phyloP scores from a whole-genome alignment of 2,329 filamentous ascomycete species.

The Aspergillus sergii region DNA sequence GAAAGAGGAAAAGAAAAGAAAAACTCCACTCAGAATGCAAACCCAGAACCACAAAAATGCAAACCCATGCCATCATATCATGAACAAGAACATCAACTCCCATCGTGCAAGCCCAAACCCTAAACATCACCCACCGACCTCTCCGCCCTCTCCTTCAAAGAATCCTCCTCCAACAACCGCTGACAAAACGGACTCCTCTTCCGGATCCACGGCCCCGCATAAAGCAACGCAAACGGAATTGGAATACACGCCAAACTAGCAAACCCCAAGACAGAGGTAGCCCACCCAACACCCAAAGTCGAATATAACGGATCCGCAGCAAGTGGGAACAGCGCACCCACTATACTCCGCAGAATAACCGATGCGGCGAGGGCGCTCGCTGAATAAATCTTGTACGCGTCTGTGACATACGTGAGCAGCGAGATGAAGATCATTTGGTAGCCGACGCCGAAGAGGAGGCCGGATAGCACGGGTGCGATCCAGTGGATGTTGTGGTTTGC shows the following conservation, averaged over 20 bases:
- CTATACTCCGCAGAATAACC: slow-evolving; percentile 52
- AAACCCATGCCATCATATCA: neutral
- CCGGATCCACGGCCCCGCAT: slow-evolving; percentile 30
- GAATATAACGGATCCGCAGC: slow-evolving; percentile 43
- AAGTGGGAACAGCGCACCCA: slow-evolving; percentile 61
- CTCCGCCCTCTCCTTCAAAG: slow-evolving; percentile 4
- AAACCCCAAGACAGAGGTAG: slow-evolving; percentile 45
- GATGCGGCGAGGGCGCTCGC: slow-evolving; percentile 59
- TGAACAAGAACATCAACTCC: neutral
- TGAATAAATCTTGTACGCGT: slow-evolving; percentile 68
- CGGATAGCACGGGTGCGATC: slow-evolving; percentile 61
- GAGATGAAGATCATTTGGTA: slow-evolving; percentile 67
- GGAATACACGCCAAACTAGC: slow-evolving; percentile 40
- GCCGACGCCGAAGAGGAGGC: slow-evolving; percentile 63
- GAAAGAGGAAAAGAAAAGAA: neutral
- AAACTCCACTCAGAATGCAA: neutral
- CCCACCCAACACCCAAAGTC: slow-evolving; percentile 44
- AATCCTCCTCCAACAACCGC: slow-evolving; percentile 27
- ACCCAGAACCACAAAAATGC: neutral
- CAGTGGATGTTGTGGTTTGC: slow-evolving; percentile 53
- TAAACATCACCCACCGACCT: neutral
- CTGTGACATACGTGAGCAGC: slow-evolving; percentile 65
- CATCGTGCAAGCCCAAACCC: neutral
- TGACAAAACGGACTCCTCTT: slow-evolving; percentile 35
- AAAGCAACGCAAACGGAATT: slow-evolving; percentile 44